Base-by-base conservation (phyloP, 192 early-diverging fungal species). In the Dissophora globulifera region DNA sequence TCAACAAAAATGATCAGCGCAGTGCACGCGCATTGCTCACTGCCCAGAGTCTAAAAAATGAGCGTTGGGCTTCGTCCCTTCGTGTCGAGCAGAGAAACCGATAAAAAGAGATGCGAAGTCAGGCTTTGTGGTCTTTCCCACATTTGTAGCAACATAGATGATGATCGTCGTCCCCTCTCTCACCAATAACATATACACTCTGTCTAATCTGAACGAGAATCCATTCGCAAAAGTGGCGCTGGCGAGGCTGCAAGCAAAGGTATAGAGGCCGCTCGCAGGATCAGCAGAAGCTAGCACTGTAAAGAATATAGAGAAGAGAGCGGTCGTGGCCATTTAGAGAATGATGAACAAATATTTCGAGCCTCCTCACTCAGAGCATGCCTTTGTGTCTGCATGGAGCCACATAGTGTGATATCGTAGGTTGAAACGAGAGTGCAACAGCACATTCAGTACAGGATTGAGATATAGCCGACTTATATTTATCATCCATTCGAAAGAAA, bases 141-240 rank as follows among this genome's bases (percentile, higher is more conserved):
- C n/a, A n/a, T n/a, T n/a, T n/a, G n/a, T n/a, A n/a, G n/a, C n/a
- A n/a, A n/a, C n/a, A n/a, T n/a, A n/a, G n/a, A n/a, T n/a, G n/a
- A n/a, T n/a, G n/a, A n/a, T n/a, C n/a, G n/a, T n/a, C n/a, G n/a
- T n/a, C n/a, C n/a, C n/a, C n/a, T n/a, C n/a, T n/a, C n/a, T n/a
- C n/a, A n/a, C n/a, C n/a, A n/a, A n/a, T n/a, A n/a, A n/a, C n/a
- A n/a, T n/a, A n/a, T n/a, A n/a, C n/a, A n/a, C n/a, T n/a, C n/a
- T n/a, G n/a, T n/a, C n/a, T n/a, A n/a, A n/a, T 22, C 56, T 48
- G 16, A 30, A 66, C 32, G 53, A 49, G 40, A 53, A 66, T 50
- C 53, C 63, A 52, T 46, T 56, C 33, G 63, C 33, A 17, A 43
- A 49, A 11, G 51, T 56, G 41, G 41, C 51, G 26, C 27, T 56